Evolutionary conservation across 2,329 filamentous ascomycete genomes (phyloP).

Genomic region (Penicillium sp.): DNA sequence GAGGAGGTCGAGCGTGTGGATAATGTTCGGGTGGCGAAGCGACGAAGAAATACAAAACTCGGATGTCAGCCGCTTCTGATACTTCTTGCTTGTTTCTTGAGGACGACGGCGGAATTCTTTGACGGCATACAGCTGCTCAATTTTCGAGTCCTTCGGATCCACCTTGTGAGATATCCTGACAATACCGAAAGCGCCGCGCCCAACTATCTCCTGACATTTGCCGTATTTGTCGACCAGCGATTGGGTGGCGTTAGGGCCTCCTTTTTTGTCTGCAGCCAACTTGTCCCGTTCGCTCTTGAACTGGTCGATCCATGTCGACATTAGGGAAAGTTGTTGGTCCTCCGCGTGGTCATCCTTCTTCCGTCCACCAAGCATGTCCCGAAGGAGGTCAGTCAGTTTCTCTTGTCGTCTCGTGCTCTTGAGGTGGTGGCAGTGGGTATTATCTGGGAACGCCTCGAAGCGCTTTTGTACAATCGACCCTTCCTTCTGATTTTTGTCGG

Average conservation of each 20-base stretch:
- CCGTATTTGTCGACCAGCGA: slow-evolving; percentile 96
- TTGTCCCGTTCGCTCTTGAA: slow-evolving; percentile 85
- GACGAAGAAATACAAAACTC: slow-evolving; percentile 99
- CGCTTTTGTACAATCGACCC: slow-evolving; percentile 44
- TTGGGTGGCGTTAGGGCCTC: slow-evolving; percentile 72
- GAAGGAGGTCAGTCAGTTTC: slow-evolving; percentile 90
- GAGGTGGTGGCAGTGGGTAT: slow-evolving; percentile 84
- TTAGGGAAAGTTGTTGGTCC: slow-evolving; percentile 83
- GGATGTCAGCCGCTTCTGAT: slow-evolving; percentile 94
- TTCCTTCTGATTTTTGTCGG: slow-evolving; percentile 43
- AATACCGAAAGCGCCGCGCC: slow-evolving; percentile 94
- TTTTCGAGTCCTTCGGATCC: slow-evolving; percentile 73
- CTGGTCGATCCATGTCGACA: slow-evolving; percentile 95
- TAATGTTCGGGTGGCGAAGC: slow-evolving; percentile 94
- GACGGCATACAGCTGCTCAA: slow-evolving; percentile 92
- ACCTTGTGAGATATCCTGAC: slow-evolving; percentile 98
- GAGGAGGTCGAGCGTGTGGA: slow-evolving; percentile 92
- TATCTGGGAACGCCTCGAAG: slow-evolving; percentile 66
- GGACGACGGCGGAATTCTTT: slow-evolving; percentile 96
- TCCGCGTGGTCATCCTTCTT: slow-evolving; percentile 67
- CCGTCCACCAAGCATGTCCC: slow-evolving; percentile 79
- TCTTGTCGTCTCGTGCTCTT: slow-evolving; percentile 91
- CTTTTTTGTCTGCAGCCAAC: slow-evolving; percentile 74
- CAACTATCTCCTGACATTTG: slow-evolving; percentile 96
- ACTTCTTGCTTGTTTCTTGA: slow-evolving; percentile 94